Evolutionary conservation across 768 basidiomycete genomes (phyloP).

Genomic region (Auricularia cornea): DNA sequence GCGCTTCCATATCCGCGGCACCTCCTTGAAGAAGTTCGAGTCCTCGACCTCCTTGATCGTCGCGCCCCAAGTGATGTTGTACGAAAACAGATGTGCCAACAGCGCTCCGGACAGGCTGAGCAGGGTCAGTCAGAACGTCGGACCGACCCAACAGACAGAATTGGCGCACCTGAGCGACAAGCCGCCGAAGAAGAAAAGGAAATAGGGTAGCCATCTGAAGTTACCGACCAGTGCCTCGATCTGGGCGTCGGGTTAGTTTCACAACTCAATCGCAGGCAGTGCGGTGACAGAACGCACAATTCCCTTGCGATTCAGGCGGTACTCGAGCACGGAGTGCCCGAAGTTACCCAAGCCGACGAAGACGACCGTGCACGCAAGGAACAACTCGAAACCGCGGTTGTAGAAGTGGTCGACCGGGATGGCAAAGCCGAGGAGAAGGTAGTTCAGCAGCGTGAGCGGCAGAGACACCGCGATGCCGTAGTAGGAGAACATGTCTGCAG

Average conservation of each 20-base stretch:
- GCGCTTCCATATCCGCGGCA: slow-evolving; percentile 73
- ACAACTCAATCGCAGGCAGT: neutral
- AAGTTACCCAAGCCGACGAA: slow-evolving; percentile 36
- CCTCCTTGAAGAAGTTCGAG: slow-evolving; percentile 86
- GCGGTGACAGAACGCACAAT: neutral
- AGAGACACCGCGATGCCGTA: slow-evolving; percentile 60
- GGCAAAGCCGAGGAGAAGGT: slow-evolving; percentile 56
- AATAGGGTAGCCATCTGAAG: neutral
- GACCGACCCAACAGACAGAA: neutral
- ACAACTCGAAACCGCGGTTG: slow-evolving; percentile 64
- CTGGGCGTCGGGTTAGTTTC: neutral
- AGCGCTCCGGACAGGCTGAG: neutral
- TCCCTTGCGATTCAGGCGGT: slow-evolving; percentile 52
- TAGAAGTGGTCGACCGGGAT: slow-evolving; percentile 62
- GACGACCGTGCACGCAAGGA: slow-evolving; percentile 63
- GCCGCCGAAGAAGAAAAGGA: slow-evolving; percentile 66
- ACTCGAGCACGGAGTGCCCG: slow-evolving; percentile 59
- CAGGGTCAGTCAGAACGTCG: neutral
- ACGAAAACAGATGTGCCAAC: slow-evolving; percentile 44
- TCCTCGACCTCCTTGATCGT: slow-evolving; percentile 82
- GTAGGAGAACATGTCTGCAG: slow-evolving; percentile 38
- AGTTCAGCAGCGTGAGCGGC: slow-evolving; percentile 58
- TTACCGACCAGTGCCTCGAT: neutral
- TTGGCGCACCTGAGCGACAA: slow-evolving; percentile 19
- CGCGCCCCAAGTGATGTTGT: slow-evolving; percentile 44